Percentiles rank a stretch among this genome's conserved stretches.
These are phyloP conservation scores for Symbiodinium pilosum DNA, from an alignment of 73 alveolate species.

Conservation along the genomic window DNA sequence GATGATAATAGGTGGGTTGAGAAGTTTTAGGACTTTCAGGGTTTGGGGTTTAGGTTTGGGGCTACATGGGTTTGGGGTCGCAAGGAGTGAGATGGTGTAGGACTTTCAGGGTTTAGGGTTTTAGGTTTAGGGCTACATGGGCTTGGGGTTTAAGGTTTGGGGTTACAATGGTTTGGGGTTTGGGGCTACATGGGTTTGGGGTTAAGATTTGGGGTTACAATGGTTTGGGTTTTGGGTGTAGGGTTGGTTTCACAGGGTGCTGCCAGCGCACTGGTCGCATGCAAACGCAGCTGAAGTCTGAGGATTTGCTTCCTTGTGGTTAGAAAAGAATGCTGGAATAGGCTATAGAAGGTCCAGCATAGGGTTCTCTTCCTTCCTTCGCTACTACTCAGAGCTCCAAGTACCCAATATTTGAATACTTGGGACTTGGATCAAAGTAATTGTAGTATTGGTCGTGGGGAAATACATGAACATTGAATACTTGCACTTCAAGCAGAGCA, in stretches of 20 bases:
- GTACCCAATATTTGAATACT: too few relatives aligned
- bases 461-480: too few relatives aligned
- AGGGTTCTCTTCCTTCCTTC: too few relatives aligned
- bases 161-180: background rate
- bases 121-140: background rate
- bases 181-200: background rate
- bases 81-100: background rate
- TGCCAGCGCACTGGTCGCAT: background rate
- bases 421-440: too few relatives aligned
- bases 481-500: too few relatives aligned
- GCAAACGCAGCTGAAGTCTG: background rate
- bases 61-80: background rate
- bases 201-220: background rate
- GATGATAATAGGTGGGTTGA: too few relatives aligned
- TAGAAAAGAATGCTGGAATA: too few relatives aligned
- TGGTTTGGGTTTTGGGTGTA: background rate
- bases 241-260: background rate
- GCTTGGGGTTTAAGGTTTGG: background rate
- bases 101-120: too few relatives aligned
- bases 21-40: background rate
- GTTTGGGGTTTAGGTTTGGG: background rate
- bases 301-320: background rate
- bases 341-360: too few relatives aligned
- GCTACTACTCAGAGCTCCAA: too few relatives aligned
- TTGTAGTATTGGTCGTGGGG: too few relatives aligned